phyloP scores from a whole-genome alignment of 305 asterid species.

The Plantago rigida region DNA sequence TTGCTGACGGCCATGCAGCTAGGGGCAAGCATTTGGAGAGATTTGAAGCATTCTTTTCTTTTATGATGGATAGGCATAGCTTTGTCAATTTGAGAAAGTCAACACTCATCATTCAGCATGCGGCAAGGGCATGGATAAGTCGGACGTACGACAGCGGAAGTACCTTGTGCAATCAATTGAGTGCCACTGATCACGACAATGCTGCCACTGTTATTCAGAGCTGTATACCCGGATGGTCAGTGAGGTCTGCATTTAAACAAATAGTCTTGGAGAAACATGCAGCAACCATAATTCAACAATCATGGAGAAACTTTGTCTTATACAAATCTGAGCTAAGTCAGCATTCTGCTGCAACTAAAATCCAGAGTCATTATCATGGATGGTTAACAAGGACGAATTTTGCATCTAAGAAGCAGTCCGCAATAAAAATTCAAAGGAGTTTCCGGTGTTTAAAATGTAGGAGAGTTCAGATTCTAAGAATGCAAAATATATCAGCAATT shows the following conservation, averaged over 20 bases:
- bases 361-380: conserved; percentile 64
- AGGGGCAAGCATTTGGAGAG: conserved; percentile 32
- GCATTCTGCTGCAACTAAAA: conserved; percentile 57
- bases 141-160: conserved; percentile 27
- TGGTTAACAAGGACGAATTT: conserved; percentile 44
- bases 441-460: conserved; percentile 35
- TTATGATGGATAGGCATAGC: conserved; percentile 51
- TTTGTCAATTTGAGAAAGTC: conserved; percentile 49
- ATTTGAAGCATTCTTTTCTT: conserved; percentile 27
- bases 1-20: conserved; percentile 39
- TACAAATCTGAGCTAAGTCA: conserved; percentile 32
- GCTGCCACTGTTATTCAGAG: conserved; percentile 39
- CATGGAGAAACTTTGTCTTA: conserved; percentile 40
- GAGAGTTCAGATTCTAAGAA: conserved; percentile 38
- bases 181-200: conserved; percentile 21
- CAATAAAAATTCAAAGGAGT: conserved; percentile 46
- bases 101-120: conserved; percentile 49
- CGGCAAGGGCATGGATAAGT: conserved; percentile 47
- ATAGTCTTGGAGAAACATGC: conserved; percentile 28
- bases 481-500: conserved; percentile 39
- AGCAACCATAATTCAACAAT: conserved; percentile 42
- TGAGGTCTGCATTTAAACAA: conserved; percentile 28
- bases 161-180: conserved; percentile 20
- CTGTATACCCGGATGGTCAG: conserved; percentile 28
- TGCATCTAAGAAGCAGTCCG: conserved; percentile 41